Conservation (phyloP, 371 early-diverging fungal species). For the Mucor plumbeus region DNA sequence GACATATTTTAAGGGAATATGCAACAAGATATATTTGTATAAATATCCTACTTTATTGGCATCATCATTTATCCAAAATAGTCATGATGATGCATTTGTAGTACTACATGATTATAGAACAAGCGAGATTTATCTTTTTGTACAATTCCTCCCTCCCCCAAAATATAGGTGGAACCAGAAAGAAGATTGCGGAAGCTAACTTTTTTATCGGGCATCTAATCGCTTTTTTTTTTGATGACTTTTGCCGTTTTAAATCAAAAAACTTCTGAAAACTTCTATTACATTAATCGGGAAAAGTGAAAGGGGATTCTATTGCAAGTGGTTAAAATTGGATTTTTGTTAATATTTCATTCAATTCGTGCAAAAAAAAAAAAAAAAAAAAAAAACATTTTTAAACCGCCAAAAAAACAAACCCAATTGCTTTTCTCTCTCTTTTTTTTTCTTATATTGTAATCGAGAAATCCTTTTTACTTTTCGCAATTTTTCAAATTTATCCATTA, state of each 20-base stretch:
- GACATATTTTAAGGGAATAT: not conserved
- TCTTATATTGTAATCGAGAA: not conserved
- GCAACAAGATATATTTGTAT: conserved; percentile 3
- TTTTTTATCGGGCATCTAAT: conserved; percentile 2
- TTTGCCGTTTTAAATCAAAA: conserved; percentile 11
- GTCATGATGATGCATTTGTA: conserved; percentile 6
- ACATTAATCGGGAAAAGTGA: conserved; percentile 22
- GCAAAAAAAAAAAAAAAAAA: not conserved
- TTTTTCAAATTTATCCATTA: not conserved
- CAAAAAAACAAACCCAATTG: conserved; percentile 7
- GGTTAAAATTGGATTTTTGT: conserved; percentile 23
- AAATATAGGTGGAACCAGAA: not conserved
- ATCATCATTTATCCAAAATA: conserved; percentile 7
- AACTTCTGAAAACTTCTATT: conserved; percentile 23
- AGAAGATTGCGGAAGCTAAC: conserved; percentile 4
- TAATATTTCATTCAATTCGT: not conserved
- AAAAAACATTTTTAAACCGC: conserved; percentile 1
- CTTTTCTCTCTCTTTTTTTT: conserved; percentile 12
- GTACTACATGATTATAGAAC: not conserved
- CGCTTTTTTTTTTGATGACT: not conserved
- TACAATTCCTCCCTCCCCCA: not conserved
- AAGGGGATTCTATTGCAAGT: conserved; percentile 28
- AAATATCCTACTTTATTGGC: conserved; percentile 2
- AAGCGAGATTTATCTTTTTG: conserved; percentile 7
- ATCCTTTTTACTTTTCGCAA: conserved; percentile 4